Evolutionary conservation across 2,329 filamentous ascomycete species (phyloP), one percentile per base, ranked within the genome.

Genomic region (Cladosporium sp.): DNA sequence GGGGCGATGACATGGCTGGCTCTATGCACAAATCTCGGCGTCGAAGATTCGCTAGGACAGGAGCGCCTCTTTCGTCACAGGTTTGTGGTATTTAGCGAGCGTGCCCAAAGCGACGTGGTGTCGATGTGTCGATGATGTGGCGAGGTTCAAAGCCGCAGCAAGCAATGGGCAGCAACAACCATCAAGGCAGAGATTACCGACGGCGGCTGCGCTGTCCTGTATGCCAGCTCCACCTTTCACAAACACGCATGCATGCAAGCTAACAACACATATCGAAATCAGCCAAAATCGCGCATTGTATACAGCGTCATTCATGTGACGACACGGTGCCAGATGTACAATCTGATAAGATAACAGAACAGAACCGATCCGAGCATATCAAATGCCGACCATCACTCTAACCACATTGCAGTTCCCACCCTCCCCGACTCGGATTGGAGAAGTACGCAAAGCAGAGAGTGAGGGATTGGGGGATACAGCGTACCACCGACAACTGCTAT

Each of bases 1-100:
- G 67, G 33, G 55, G 55, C 10, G 55, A 57, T 23, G 52, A 11
- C 52, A 55, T 55, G 6, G 52, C n/a, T 21, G 52, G 8, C 14
- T 23, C 1, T 23, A 23, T 55, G 29, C 40, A 4, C 40, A 6
- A 12, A 18, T 18, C 8, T 10, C 12, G 10, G 6, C 21, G 29
- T 14, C 7, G 8, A 6, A 12, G 5, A 21, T 3, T 21, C 8
- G 50, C 14, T 14, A n/a, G 50, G 23, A 29, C 14, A 50, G 46
- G 3, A 6, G 18, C 12, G 33, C 12, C 33, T 35, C 14, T 35
- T 14, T 35, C 33, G 12, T 11, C 33, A 35, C 33, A 14, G 12
- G 12, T 5, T 14, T 14, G 12, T 14, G 12, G 3, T 35, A 14
- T 35, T 35, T 35, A 35, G 33, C 33, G 33, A 35, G 33, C 12